Evolutionary conservation across 441 rosid species (phyloP).

Genomic region (Pelargonium fulgidum): DNA sequence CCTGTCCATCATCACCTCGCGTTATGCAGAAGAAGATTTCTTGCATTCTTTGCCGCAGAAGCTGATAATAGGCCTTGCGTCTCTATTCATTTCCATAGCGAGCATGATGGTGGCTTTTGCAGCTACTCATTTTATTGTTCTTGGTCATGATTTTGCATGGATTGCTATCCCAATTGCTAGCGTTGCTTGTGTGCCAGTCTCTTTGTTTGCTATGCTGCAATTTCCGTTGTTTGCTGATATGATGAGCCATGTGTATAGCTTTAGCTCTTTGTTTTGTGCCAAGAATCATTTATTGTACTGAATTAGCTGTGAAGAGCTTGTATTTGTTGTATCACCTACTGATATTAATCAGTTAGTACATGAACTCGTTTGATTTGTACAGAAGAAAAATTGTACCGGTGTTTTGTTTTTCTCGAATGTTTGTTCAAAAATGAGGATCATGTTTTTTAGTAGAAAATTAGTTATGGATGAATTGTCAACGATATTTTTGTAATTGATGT

Average conservation of each 20-base stretch:
- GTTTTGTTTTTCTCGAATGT: no score
- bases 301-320: no score
- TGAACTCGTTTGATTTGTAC: no score
- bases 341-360: no score
- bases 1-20: conserved; percentile 40
- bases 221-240: conserved; percentile 37
- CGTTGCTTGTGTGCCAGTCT: conserved; percentile 34
- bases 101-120: conserved; percentile 47
- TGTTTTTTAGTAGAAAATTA: no score
- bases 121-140: conserved; percentile 34
- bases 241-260: conserved; percentile 18
- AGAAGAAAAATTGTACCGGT: no score
- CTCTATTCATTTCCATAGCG: conserved; percentile 43
- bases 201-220: conserved; percentile 37
- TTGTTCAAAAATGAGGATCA: no score
- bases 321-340: no score
- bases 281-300: conserved; percentile 2
- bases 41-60: conserved; percentile 33
- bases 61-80: conserved; percentile 38
- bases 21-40: conserved; percentile 44
- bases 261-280: conserved; percentile 15
- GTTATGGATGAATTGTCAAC: no score
- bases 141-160: conserved; percentile 30
- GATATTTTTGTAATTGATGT: no score
- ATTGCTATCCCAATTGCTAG: conserved; percentile 26